Evolutionary conservation across 306 rosid genomes (phyloP).

Genomic region (Cicer pinnatifidum): DNA sequence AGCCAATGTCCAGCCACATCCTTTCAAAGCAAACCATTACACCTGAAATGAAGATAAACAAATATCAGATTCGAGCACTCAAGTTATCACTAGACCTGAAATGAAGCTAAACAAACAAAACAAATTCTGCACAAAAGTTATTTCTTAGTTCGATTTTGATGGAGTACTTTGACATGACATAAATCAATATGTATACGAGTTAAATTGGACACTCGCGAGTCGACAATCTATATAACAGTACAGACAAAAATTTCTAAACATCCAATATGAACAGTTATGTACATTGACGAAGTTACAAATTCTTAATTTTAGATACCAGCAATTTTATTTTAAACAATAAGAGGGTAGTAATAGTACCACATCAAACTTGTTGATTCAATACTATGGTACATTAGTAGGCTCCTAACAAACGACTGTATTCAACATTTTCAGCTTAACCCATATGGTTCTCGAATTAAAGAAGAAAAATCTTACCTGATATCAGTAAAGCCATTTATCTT

Average conservation of each 20-base stretch:
- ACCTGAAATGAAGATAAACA: constrained; percentile 44
- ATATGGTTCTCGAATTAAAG: constrained; percentile 1
- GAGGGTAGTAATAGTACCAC: constrained; percentile 29
- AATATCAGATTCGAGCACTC: constrained; percentile 39
- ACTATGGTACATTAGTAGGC: constrained; percentile 33
- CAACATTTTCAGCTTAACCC: constrained; percentile 39
- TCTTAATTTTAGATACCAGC: background rate
- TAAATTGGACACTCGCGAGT: background rate
- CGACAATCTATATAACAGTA: background rate
- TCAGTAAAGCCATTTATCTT: constrained; percentile 33
- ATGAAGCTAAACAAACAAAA: constrained; percentile 33
- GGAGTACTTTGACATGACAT: background rate
- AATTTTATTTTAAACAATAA: constrained; percentile 8
- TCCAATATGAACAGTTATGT: constrained; percentile 5
- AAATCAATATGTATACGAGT: background rate
- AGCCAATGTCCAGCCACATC: constrained; percentile 38
- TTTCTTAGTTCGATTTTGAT: background rate
- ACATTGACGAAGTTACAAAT: background rate
- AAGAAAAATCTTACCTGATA: constrained; percentile 35
- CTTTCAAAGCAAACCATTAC: constrained; percentile 41
- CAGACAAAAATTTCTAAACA: background rate
- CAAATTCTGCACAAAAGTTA: constrained; percentile 23
- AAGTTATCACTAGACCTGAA: constrained; percentile 47
- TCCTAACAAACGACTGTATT: constrained; percentile 39
- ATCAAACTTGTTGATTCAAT: constrained; percentile 35